A percentile compares a stretch with the other conserved stretches of the same genome.
Evolutionary conservation across 2,329 filamentous ascomycete genomes (phyloP).

Genomic region (Annulohypoxylon truncatum): DNA sequence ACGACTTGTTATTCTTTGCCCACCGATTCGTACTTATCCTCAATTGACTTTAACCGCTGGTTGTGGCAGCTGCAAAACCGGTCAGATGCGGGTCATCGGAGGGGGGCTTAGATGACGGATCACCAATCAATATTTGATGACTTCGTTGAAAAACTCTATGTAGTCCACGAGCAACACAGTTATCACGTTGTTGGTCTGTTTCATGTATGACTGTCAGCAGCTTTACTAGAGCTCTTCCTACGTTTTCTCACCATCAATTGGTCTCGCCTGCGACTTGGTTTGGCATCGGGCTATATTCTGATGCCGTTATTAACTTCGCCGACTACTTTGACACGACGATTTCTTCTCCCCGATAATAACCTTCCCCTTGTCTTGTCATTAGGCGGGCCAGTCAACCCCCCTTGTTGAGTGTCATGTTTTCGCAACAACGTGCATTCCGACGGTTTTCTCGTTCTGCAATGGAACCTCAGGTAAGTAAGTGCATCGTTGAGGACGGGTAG

Average conservation of each 20-base stretch:
- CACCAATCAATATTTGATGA: conserved; percentile 9
- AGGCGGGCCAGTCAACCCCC: conserved; percentile 37
- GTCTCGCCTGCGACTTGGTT: conserved; percentile 29
- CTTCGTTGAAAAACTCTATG: conserved; percentile 7
- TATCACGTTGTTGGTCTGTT: conserved; percentile 18
- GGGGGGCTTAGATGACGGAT: conserved; percentile 16
- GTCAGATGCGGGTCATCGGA: conserved; percentile 23
- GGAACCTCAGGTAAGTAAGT: conserved; percentile 29
- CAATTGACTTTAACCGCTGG: conserved; percentile 34
- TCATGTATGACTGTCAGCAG: conserved; percentile 23
- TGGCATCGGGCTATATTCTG: conserved; percentile 36
- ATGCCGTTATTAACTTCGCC: conserved; percentile 33
- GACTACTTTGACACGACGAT: conserved; percentile 22
- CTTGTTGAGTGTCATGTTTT: conserved; percentile 36
- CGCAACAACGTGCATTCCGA: conserved; percentile 39
- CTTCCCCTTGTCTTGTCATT: conserved; percentile 30
- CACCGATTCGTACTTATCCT: conserved; percentile 7
- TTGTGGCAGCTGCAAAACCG: conserved; percentile 12
- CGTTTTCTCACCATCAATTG: conserved; percentile 15
- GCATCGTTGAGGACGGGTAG: conserved; percentile 20
- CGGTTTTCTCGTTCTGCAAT: conserved; percentile 33
- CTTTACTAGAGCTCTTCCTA: conserved; percentile 17
- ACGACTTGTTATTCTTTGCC: conserved; percentile 9
- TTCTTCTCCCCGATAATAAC: conserved; percentile 40
- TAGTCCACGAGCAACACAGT: neutral